Base-by-base conservation (phyloP, 768 basidiomycete species). In the Symmetrospora coprosmae region DNA sequence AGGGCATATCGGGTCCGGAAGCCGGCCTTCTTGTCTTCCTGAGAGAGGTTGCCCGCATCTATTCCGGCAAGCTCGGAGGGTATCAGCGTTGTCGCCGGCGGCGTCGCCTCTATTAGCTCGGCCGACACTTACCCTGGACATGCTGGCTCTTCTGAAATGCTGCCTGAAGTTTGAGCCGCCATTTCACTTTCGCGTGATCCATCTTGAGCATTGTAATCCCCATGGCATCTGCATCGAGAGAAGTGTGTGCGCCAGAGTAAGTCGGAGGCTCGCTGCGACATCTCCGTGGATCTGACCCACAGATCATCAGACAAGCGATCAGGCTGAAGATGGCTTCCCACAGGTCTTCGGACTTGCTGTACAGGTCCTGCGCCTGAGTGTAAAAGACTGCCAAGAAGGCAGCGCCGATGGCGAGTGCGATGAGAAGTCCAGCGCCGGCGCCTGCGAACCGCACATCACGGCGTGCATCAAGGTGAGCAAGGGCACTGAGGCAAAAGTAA, bases 331-430 rank as follows among this genome's bases (percentile, higher is more conserved):
- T 65, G 79, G 91, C 92, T 78, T 97, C 92, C 92, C 92, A 96
- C 60, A 91, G 73, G 55, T 82, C 78, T 73, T 97, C 92, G 5
- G 87, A 80, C 68, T 81, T 81, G 38, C 78, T 71, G 85, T 87
- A 96, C 17, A 97, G 78, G 71, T 94, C 76, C 21, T 78, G 77
- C 0, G 91, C 84, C 68, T 86, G 81, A 30, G 89, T 96, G 74
- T 92, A 96, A 85, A 89, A 97, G 39, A 94, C 79, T 6, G 85
- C 88, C 64, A 96, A 85, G 73, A 92, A 96, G 1, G 87, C 82
- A 13, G 86, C 88, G 33, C 91, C 92, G 61, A 96, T 83, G 34
- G 83, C 78, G 23, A 87, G 71, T 4, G 92, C 83, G 43, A 89
- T 74, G 61, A 84, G 71, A n/a, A 96, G 76, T 7, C 92, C 92